phyloP scores from a whole-genome alignment of 2,329 filamentous ascomycete genomes.

The Penicillium sp. region DNA sequence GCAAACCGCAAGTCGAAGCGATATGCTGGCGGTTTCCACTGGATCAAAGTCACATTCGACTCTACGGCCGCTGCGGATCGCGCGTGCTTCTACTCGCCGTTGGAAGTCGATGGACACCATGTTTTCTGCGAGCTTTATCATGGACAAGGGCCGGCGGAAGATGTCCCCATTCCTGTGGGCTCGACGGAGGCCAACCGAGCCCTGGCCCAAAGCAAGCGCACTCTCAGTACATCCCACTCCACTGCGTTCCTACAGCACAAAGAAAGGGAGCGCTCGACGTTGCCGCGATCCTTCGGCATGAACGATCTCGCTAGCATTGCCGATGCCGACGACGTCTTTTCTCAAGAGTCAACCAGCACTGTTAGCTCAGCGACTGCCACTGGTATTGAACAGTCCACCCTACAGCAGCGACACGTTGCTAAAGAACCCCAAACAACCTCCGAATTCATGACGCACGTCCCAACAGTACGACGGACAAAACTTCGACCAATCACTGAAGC shows the following conservation, averaged over 20 bases:
- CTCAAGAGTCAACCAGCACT: slow-evolving; percentile 43
- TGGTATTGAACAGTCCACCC: slow-evolving; percentile 27
- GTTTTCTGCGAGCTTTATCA: slow-evolving; percentile 74
- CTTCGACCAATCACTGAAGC: slow-evolving; percentile 73
- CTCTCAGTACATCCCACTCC: slow-evolving; percentile 42
- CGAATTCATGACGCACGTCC: slow-evolving; percentile 63
- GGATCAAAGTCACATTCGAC: slow-evolving; percentile 88
- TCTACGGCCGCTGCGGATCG: slow-evolving; percentile 72
- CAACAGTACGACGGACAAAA: slow-evolving; percentile 67
- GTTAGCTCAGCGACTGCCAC: slow-evolving; percentile 49
- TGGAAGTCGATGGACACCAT: slow-evolving; percentile 71
- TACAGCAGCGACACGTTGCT: slow-evolving; percentile 35
- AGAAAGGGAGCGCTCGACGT: slow-evolving; percentile 39
- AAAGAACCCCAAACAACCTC: slow-evolving; percentile 44
- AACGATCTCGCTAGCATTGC: slow-evolving; percentile 40
- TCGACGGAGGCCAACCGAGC: slow-evolving; percentile 32
- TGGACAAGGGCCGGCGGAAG: slow-evolving; percentile 66
- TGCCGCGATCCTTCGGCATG: slow-evolving; percentile 47
- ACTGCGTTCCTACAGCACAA: slow-evolving; percentile 39
- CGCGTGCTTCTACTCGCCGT: slow-evolving; percentile 72
- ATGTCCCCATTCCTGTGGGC: slow-evolving; percentile 65
- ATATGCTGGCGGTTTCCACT: slow-evolving; percentile 84
- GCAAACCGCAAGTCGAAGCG: slow-evolving; percentile 80
- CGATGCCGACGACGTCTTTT: slow-evolving; percentile 39
- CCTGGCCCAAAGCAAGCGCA: slow-evolving; percentile 37